Evolutionary conservation across 192 early-diverging fungal species (phyloP), one percentile per base, ranked within the genome.

Genomic region (Podochytrium sp.): DNA sequence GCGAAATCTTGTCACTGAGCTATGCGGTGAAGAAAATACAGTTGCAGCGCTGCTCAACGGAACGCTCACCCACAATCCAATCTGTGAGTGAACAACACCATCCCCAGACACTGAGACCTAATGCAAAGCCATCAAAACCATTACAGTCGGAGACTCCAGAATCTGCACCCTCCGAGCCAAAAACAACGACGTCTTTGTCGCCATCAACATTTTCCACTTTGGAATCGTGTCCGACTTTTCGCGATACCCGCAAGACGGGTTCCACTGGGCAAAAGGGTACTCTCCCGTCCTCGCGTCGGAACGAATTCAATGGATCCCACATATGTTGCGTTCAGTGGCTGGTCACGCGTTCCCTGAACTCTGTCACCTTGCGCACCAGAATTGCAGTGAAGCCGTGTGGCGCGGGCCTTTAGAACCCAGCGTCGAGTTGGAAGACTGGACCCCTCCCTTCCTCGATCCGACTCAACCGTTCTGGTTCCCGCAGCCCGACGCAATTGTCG

Each of bases 191-290:
- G 35, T 35, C 18, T 63, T 63, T 35, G 32, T 63, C n/a, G 61
- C 61, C 18, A 63, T 63, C 61, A 63, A 63, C 61, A 39, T 63
- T 16, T 63, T 63, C 16, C 61, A 63, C 61, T 63, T 63, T 63
- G 61, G 61, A 14, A 10, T 63, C 20, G 20, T 41, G 61, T 14
- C 14, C 29, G 12, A 14, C 29, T n/a, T 20, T 23, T 0, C 14
- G 18, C 18, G 14, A 29, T 29, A 18, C 16, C 6, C 20, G 29
- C 2, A n/a, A 41, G 29, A 63, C 14, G 61, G 61, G 29, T 38
- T 39, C 16, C 61, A 63, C 29, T 63, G 61, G 61, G 14, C 14
- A 20, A 37, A 57, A 57, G 55, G 61, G 38, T 14, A 39, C 33
- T 38, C 20, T 63, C 61, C 61, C 16, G 18, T 63, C 1, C 12